Evolutionary conservation across 495 filamentous ascomycete genomes (phyloP), one percentile per base, ranked within the genome.

Genomic region (Penicillium daleae): DNA sequence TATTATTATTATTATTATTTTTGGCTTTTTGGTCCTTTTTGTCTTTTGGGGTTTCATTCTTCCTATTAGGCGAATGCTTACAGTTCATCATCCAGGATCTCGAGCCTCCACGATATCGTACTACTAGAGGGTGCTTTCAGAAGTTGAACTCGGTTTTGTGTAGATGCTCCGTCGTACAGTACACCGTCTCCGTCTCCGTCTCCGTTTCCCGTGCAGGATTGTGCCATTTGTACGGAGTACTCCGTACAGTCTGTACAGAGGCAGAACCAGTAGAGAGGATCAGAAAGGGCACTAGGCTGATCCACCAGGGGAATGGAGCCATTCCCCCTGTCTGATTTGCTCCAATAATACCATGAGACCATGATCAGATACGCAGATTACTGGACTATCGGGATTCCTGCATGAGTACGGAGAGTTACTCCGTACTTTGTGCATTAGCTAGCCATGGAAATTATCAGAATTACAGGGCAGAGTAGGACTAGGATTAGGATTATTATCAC

Each of bases 291-390:
- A 44, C 66, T 62, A 63, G 48, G 56, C 15, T 9, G 66, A 66
- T 68, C 66, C 66, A 68, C 66, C 50, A 48, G 42, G 57, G 15
- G 55, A 66, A 66, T 59, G 59, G 60, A 56, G 44, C 50, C 63
- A 19, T 29, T 27, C 10, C 50, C 55, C 63, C 32, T 62, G 52
- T 62, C 48, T 59, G 64, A 58, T 63, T 56, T 58, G 48, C 51
- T 40, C 40, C 27, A 57, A 61, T 62, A 62, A 59, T 64, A 59
- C 46, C 24, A 50, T 6, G 46, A 27, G 15, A 15, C 56, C 58
- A 46, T 39, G 56, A 64, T 55, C 51, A 55, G 29, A 50, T 42
- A 58, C 46, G 44, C 21, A 46, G 50, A 35, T 17, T 32, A 48
- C 33, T 51, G 24, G 42, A 46, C 42, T 46, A 46, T 46, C 42